Conservation (phyloP, 2,329 filamentous ascomycete species). For the Cryphonectria radicalis region DNA sequence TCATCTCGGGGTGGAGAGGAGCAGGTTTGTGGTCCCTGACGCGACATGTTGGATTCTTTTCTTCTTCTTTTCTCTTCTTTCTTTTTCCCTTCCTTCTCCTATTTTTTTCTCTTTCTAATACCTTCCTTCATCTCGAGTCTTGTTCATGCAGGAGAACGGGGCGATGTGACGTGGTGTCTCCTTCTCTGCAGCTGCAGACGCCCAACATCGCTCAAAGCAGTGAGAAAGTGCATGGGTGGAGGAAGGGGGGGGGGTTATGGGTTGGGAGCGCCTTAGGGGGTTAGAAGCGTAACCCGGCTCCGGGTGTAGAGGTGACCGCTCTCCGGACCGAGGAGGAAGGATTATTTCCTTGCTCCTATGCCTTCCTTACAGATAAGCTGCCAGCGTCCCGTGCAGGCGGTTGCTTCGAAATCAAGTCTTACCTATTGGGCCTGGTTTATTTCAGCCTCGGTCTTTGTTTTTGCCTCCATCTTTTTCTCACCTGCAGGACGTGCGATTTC, state of each 20-base stretch:
- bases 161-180: constrained; percentile 12
- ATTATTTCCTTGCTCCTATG: not conserved
- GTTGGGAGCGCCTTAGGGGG: too few relatives aligned
- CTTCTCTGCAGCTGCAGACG: not conserved
- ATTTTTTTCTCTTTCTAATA: too few relatives aligned
- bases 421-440: not conserved
- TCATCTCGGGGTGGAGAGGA: not conserved
- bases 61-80: not conserved
- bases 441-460: not conserved
- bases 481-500: not conserved
- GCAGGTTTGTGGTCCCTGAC: not conserved
- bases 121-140: not conserved
- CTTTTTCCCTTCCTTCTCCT: not conserved
- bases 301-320: not conserved
- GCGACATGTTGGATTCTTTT: not conserved
- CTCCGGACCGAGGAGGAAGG: constrained; percentile 3
- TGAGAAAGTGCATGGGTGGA: not conserved
- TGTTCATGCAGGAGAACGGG: constrained; percentile 3
- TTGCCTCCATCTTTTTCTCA: too few relatives aligned
- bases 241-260: too few relatives aligned
- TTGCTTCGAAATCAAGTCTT: constrained; percentile 2
- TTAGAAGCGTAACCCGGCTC: not conserved
- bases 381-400: not conserved
- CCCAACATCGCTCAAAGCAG: not conserved
- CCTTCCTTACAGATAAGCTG: constrained; percentile 1